Conservation (phyloP, 2,329 filamentous ascomycete species). For the Geoglossum cookeanum region DNA sequence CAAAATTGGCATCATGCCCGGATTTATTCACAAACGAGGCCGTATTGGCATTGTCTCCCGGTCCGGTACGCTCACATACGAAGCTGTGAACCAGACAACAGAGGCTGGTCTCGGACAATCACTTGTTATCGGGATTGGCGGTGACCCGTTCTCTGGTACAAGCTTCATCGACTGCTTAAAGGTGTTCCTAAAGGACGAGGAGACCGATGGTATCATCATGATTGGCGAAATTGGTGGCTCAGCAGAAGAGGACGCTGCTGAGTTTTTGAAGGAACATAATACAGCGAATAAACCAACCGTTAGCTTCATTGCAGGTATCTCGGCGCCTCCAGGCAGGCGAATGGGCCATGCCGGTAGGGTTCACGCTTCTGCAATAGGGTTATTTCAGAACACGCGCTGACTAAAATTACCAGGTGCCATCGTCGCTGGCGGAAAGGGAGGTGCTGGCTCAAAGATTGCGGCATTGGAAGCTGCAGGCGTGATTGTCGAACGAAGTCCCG, state of each 20-base stretch:
- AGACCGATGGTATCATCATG: conserved; percentile 99
- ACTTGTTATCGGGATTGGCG: conserved; percentile 92
- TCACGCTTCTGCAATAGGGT: not conserved
- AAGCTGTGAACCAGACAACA: conserved; percentile 98
- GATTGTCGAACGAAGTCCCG: conserved; percentile 87
- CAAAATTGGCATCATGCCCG: conserved; percentile 99
- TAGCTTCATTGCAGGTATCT: conserved; percentile 96
- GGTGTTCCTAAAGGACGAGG: conserved; percentile 86
- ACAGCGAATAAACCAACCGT: conserved; percentile 88
- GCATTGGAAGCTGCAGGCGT: conserved; percentile 87
- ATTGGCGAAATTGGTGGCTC: conserved; percentile 97
- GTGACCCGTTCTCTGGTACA: conserved; percentile 95
- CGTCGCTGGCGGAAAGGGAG: conserved; percentile 92
- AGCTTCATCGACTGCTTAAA: conserved; percentile 99
- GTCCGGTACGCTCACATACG: conserved; percentile 95
- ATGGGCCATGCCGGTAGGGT: conserved; percentile 84
- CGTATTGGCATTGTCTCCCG: conserved; percentile 97
- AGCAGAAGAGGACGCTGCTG: conserved; percentile 93
- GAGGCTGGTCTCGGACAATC: conserved; percentile 93
- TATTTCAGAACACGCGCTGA: not conserved
- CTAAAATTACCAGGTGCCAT: conserved; percentile 43
- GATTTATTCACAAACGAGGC: conserved; percentile 99
- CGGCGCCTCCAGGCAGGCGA: conserved; percentile 81
- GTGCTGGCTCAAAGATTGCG: conserved; percentile 93
- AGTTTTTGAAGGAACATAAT: conserved; percentile 88